Evolutionary conservation across 208 protist species (phyloP), one percentile per base, ranked within the genome.

Genomic region (Tritrichomonas musculus): DNA sequence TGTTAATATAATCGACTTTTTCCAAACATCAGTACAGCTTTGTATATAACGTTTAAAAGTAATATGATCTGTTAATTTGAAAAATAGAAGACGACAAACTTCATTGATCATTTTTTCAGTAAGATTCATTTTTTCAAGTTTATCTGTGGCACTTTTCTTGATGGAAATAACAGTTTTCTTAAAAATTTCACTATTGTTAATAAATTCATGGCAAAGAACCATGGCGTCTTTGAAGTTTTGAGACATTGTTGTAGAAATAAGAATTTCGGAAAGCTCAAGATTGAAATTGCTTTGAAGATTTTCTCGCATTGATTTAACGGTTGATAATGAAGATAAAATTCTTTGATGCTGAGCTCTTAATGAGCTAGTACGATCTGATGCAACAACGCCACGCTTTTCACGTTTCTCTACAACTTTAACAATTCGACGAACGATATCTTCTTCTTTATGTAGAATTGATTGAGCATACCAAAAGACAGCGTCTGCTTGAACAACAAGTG

Each of bases 61-160:
- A 0, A 88, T 57, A 36, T 88, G 77, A 39, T 88, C 77, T 30
- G 77, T 88, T 0, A 88, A 49, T 50, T 88, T 88, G 47, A 88
- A 88, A 47, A 88, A 88, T 17, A 88, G 17, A 88, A 88, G 33
- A 8, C 77, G 44, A 49, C 77, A 57, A 39, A 88, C 41, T 57
- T 88, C 33, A 20, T 88, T 53, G 47, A 88, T 88, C 30, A n/a
- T 57, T 33, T 55, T 2, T 0, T 88, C 77, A 57, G 33, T 47
- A 0, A 88, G 14, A 5, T 53, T 88, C 41, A 53, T n/a, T 36
- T 53, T 27, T 2, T 33, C n/a, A 0, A 88, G 39, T n/a, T 41
- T 88, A 11, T 14, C 20, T 8, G 77, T 88, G 11, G 77, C 77
- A 13, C 0, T 39, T 47, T 44, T 39, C 11, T 30, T 82, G 27